Conservation (phyloP, 1,139 yeast genomes). For the Sugiyamaella castrensis region DNA sequence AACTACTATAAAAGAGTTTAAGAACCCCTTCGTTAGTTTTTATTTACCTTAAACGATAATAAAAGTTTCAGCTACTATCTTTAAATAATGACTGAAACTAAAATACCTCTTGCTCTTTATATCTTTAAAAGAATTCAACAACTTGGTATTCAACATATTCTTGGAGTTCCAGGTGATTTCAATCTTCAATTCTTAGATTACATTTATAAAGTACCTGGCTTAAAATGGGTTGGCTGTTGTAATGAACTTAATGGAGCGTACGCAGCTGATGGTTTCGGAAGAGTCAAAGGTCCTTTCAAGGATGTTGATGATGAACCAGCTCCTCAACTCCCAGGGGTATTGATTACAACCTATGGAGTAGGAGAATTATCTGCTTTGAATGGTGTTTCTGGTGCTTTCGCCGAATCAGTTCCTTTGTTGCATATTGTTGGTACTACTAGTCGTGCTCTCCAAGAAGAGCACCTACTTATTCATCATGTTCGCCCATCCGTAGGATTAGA, state of each 20-base stretch:
- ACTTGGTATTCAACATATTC: slow-evolving; percentile 60
- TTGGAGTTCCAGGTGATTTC: slow-evolving; percentile 82
- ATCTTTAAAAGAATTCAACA: slow-evolving; percentile 57
- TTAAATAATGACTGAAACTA: slow-evolving; percentile 8
- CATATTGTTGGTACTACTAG: slow-evolving; percentile 83
- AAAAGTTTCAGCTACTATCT: not conserved
- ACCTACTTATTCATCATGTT: slow-evolving; percentile 59
- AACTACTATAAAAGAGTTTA: too few relatives aligned
- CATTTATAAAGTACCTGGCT: slow-evolving; percentile 55
- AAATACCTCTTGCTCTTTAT: slow-evolving; percentile 53
- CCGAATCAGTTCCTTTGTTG: slow-evolving; percentile 73
- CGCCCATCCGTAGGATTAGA: slow-evolving; percentile 48
- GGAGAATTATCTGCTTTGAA: slow-evolving; percentile 85
- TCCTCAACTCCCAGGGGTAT: slow-evolving; percentile 40
- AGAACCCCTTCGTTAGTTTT: too few relatives aligned
- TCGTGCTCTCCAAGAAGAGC: slow-evolving; percentile 42
- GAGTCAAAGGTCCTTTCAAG: slow-evolving; percentile 63
- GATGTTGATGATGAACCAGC: slow-evolving; percentile 73
- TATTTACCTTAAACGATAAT: too few relatives aligned
- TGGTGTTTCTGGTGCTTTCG: slow-evolving; percentile 79
- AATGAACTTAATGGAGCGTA: slow-evolving; percentile 67
- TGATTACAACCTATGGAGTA: slow-evolving; percentile 69
- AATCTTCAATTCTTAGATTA: slow-evolving; percentile 66
- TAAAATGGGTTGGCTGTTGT: slow-evolving; percentile 60
- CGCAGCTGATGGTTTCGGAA: slow-evolving; percentile 77